Base-by-base conservation (phyloP, 768 basidiomycete genomes). In the Boletus rex-veris region DNA sequence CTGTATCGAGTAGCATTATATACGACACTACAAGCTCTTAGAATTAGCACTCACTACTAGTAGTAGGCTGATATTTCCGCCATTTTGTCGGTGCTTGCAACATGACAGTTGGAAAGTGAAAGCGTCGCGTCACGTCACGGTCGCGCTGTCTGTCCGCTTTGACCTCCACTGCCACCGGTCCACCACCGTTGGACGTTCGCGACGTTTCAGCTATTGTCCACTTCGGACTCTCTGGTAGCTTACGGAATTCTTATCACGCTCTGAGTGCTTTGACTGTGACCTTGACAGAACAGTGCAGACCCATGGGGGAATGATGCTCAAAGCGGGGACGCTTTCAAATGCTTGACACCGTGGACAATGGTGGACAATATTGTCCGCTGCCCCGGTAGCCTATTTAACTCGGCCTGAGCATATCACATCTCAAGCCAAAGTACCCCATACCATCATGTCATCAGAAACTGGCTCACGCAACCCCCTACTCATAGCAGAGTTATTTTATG, bases 51-150 rank as follows among this genome's bases (percentile, higher is more conserved):
- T 69, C 80, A 24, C 21, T 24, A 21, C 21, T 3, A 24, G 21
- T 82, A 82, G 70, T 81, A 82, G 70, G 80, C 70, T 19, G 80
- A 82, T 62, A 77, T 57, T 31, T 75, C 70, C 7, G 73, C 55
- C 80, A 81, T 79, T n/a, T 19, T 3, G 19, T 8, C 30, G 21
- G 40, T 6, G 24, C 24, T 21, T 21, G 21, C 21, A 21, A 21
- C 21, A 21, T 21, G 21, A 21, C 21, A 3, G 21, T 2, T 21
- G 21, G 21, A 30, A 54, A 54, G 49, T 50, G 44, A 60, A 43
- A 55, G 59, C 64, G 67, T 69, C 67, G 63, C 61, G 67, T 73
- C 53, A 64, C 47, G 61, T 67, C 69, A 71, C 65, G 18, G 60
- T 70, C 58, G 19, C 19, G 19, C 19, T 19, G n/a, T n/a, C 2